Base-by-base conservation (phyloP, 106 monocot genomes). In the Dioscorea zingiberensis region DNA sequence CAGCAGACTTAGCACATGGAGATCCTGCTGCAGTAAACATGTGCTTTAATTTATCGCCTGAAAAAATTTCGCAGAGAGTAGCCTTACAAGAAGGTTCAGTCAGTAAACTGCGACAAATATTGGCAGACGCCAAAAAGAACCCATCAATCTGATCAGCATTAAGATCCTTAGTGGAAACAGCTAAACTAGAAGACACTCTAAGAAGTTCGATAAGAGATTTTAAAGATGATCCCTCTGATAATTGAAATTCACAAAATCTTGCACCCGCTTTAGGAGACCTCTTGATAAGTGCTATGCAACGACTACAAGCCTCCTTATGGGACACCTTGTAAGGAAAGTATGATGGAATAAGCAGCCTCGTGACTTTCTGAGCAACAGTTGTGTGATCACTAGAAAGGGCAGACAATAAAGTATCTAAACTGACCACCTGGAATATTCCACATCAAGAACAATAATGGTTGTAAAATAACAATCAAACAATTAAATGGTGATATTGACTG, bases 211-310 rank as follows among this genome's bases (percentile, higher is more conserved):
- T 28, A 21, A 98, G 89, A 54, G 92, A 84, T 55, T 73, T 84
- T 24, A 75, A 58, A 27, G 86, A 76, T 60, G 93, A 87, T 0
- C 93, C 92, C 74, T 98, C 93, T 26, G 76, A 73, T 10, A 82
- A 69, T 69, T 81, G 84, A 82, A 86, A 89, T 76, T 87, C 86
- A 84, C 98, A 98, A 68, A 98, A 98, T 56, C 98, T 85, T 69
- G 89, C 88, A 25, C 89, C 88, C 48, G 98, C 98, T 69, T 60
- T 16, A 54, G 93, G 98, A 67, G 80, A 84, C 63, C 92, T 82
- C 80, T 84, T 93, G 29, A 98, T 73, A 11, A 98, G 81, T 21
- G 84, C 76, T 70, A 89, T 75, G 61, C 79, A 89, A 21, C 98
- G 88, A 27, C 54, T 60, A 47, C 92, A 93, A 53, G 92, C 79